phyloP scores from a whole-genome alignment of 2,329 filamentous ascomycete species.

The Fusarium sp. region DNA sequence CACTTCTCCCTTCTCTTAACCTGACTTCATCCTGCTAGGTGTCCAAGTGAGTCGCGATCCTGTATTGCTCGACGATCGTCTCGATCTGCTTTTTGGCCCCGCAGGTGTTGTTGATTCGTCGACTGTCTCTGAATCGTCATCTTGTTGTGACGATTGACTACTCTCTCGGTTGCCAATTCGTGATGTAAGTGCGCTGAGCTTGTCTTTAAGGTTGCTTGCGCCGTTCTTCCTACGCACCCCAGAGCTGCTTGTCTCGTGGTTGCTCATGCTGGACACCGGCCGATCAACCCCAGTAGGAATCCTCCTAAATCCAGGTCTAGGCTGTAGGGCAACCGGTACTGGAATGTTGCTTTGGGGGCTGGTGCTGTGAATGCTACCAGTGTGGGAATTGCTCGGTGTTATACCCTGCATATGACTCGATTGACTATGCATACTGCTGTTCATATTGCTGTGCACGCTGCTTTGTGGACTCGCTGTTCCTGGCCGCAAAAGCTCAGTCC shows the following conservation, averaged over 20 bases:
- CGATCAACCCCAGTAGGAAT: conserved; percentile 46
- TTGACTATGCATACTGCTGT: conserved; percentile 38
- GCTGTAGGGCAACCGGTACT: conserved; percentile 27
- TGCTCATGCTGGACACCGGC: conserved; percentile 53
- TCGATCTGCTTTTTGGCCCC: conserved; percentile 32
- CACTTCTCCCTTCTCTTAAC: conserved; percentile 19
- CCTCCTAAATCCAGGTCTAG: conserved; percentile 43
- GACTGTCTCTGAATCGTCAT: conserved; percentile 39
- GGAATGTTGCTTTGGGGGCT: conserved; percentile 40
- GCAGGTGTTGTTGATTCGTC: conserved; percentile 37
- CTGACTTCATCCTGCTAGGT: conserved; percentile 35
- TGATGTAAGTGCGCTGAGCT: conserved; percentile 53
- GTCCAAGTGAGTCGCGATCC: conserved; percentile 37
- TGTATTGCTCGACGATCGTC: conserved; percentile 40
- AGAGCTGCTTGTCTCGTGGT: conserved; percentile 37
- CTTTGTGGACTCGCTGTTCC: conserved; percentile 51
- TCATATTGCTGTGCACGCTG: conserved; percentile 37
- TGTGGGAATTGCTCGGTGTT: conserved; percentile 30
- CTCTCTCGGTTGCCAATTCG: conserved; percentile 46
- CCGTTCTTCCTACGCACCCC: conserved; percentile 49
- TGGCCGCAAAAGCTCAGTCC: conserved; percentile 52
- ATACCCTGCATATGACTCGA: conserved; percentile 15
- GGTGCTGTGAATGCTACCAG: conserved; percentile 27
- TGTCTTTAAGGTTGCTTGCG: conserved; percentile 53
- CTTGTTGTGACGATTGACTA: conserved; percentile 36